Evolutionary conservation across 176 grass and related monocot genomes (phyloP), one percentile per base, ranked within the genome.

Genomic region (Avena atlantica): DNA sequence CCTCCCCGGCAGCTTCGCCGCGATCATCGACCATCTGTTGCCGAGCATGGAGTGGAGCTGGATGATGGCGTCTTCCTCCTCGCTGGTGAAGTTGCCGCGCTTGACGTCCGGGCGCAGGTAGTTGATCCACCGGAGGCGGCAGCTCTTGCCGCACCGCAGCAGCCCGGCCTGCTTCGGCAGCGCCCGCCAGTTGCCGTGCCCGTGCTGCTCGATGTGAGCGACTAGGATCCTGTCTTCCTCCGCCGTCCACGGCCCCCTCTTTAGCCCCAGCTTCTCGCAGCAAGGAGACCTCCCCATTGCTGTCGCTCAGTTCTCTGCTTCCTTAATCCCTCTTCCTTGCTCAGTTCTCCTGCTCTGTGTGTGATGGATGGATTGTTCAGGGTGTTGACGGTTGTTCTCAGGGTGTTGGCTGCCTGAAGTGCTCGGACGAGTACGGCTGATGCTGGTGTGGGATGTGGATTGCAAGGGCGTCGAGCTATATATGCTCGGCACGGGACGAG

Each of bases 41-140:
- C 93, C 93, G 29, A 95, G 90, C 21, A 85, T 74, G 70, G 83
- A 20, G 81, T 97, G 95, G 71, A 97, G 83, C 5, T 76, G 85
- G 78, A 97, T 92, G 81, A 97, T 78, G 73, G 85, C 85, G 69
- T 94, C 95, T 70, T 97, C 95, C 76, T 97, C 95, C 58, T 97
- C 95, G 3, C 36, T 14, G 62, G 53, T 87, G 90, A 97, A 97
- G 87, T 94, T 97, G 40, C 95, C 95, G 23, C 95, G 88, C 58
- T 94, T 97, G 75, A 97, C 81, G 91, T 94, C 92, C 2, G 95
- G 95, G 62, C 95, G 83, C 3, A 94, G 90, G 80, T 97, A 97
- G 87, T 97, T 97, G 70, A 89, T 92, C 92, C 95, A 97, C 3
- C 95, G 88, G 52, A 97, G 95, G 59, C 92, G 91, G 86, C 95